Conservation (phyloP, 2,329 filamentous ascomycete genomes). For the Sporothrix pseudoabietina region DNA sequence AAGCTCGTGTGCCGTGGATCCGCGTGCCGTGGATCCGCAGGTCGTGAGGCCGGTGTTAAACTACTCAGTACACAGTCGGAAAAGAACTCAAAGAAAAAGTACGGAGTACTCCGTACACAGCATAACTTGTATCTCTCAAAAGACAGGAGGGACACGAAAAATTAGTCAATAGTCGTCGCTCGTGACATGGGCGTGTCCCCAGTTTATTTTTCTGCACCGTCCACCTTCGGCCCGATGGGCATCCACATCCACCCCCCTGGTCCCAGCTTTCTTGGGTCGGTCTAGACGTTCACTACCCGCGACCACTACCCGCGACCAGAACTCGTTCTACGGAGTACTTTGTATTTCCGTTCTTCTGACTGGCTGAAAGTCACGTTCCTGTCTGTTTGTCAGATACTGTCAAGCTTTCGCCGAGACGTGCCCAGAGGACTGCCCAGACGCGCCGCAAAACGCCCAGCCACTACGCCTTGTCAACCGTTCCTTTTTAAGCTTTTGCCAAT, state of each 20-base stretch:
- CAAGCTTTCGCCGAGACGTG: slow-evolving; percentile 6
- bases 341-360: slow-evolving; percentile 2
- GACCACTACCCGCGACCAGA: background rate
- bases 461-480: background rate
- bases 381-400: background rate
- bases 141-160: background rate
- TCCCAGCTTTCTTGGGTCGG: background rate
- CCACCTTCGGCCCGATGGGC: slow-evolving; percentile 21
- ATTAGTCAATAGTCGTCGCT: background rate
- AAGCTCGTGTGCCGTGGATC: background rate
- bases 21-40: background rate
- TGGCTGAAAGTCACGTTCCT: background rate
- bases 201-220: slow-evolving; percentile 12
- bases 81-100: too few relatives aligned
- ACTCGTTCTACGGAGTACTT: background rate
- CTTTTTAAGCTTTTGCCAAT: background rate
- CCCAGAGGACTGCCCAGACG: background rate
- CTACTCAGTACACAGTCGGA: too few relatives aligned
- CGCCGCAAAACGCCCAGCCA: background rate
- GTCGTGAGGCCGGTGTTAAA: background rate
- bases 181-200: background rate
- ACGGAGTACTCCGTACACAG: too few relatives aligned
- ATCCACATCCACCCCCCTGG: background rate
- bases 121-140: background rate
- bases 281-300: background rate